Evolutionary conservation across 495 filamentous ascomycete species (phyloP), one percentile per base, ranked within the genome.

Genomic region (Cairneyella variabilis): DNA sequence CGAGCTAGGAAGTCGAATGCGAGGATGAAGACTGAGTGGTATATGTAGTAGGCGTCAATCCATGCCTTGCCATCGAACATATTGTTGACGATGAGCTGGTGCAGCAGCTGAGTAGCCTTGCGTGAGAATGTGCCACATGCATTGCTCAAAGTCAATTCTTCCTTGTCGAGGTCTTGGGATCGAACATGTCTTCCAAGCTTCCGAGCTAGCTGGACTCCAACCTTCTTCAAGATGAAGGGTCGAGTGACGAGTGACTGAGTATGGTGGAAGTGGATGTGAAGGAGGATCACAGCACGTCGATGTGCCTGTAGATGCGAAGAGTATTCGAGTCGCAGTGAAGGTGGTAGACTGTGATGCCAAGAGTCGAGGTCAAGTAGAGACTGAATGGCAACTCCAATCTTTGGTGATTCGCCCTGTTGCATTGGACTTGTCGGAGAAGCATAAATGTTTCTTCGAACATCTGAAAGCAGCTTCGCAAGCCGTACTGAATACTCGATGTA

Each of bases 301-400:
- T 68, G 63, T 43, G 61, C 62, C 11, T 55, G 59, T 14, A 51
- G 48, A 12, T 45, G 50, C 3, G 57, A 54, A 28, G 55, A 55
- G 11, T 34, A 56, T 23, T 51, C 59, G 7, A 60, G 52, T 18
- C 61, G 60, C 1, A 72, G 46, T 39, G 64, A 52, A 18, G 52
- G 53, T 8, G 72, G 71, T 0, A 76, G 59, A 20, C 56, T 48
- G 14, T 65, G 55, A n/a, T 67, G 59, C 71, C 71, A 74, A 9
- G 60, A 60, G n/a, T 66, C 61, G 0, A 74, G 58, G 16, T 70
- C 61, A 8, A 61, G 57, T 7, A 73, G 53, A 46, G 69, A 61
- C 50, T 66, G 58, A 34, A 65, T 46, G 0, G 53, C 56, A 16
- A 55, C 16, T 5, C 43, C 8, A 10, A 45, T 41, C 22, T 63